A percentile compares a stretch with the other conserved stretches of the same genome.
phyloP scores from a whole-genome alignment of 2,329 filamentous ascomycete species.

The Colletotrichum musae region DNA sequence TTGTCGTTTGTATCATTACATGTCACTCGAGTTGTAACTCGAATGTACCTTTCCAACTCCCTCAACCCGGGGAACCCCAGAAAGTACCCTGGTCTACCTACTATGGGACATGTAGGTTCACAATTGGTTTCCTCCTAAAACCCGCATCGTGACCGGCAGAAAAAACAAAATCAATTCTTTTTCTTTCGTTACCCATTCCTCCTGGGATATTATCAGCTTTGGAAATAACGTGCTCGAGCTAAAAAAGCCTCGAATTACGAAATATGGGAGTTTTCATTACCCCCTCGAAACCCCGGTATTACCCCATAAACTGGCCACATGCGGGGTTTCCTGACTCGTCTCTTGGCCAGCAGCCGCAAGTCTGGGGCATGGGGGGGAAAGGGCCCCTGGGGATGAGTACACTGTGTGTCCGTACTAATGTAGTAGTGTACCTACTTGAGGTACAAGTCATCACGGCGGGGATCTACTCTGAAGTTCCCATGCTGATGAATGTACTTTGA shows the following conservation, averaged over 20 bases:
- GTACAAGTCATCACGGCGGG: neutral
- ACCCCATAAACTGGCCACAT: slow-evolving; percentile 41
- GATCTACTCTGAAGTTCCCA: neutral
- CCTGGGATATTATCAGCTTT: neutral
- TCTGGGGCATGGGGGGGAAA: slow-evolving; percentile 33
- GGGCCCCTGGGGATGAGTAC: neutral
- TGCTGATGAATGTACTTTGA: neutral
- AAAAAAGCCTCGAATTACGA: slow-evolving; percentile 38
- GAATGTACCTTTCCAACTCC: neutral
- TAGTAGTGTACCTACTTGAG: neutral
- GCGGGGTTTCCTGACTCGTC: slow-evolving; percentile 39
- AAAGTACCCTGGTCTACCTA: neutral
- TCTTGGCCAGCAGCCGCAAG: slow-evolving; percentile 32
- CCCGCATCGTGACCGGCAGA: slow-evolving; percentile 21
- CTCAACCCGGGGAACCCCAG: neutral
- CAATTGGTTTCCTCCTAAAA: slow-evolving; percentile 3
- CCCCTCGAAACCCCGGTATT: slow-evolving; percentile 40
- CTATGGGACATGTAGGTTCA: neutral
- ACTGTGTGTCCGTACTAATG: too few relatives aligned
- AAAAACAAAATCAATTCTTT: slow-evolving; percentile 19
- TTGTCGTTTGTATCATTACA: slow-evolving; percentile 1
- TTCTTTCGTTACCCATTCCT: neutral
- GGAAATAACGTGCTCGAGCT: slow-evolving; percentile 39
- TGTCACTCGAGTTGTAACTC: neutral
- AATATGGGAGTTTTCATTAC: slow-evolving; percentile 40